phyloP scores from a whole-genome alignment of 2,329 filamentous ascomycete species.

The Neoarthrinium moseri region DNA sequence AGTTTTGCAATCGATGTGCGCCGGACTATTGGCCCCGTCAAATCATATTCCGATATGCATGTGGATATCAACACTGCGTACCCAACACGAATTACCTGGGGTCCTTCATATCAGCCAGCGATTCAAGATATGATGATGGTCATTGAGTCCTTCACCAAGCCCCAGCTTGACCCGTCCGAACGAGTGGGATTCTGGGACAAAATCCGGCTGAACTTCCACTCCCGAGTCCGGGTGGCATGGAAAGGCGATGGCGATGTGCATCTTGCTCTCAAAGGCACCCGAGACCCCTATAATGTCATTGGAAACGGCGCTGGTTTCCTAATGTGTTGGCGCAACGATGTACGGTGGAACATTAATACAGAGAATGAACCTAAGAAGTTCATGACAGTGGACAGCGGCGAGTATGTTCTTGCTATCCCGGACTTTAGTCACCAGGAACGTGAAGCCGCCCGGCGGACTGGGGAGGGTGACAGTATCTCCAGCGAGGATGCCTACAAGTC shows the following conservation, averaged over 20 bases:
- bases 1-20: slow-evolving; percentile 83
- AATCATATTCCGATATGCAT: slow-evolving; percentile 90
- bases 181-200: slow-evolving; percentile 98
- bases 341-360: slow-evolving; percentile 80
- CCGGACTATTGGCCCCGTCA: slow-evolving; percentile 89
- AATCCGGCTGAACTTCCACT: slow-evolving; percentile 91
- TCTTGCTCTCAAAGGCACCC: slow-evolving; percentile 83
- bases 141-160: slow-evolving; percentile 95
- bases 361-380: slow-evolving; percentile 88
- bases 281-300: slow-evolving; percentile 91
- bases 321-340: slow-evolving; percentile 98
- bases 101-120: slow-evolving; percentile 93
- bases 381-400: slow-evolving; percentile 93
- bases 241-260: slow-evolving; percentile 95
- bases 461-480: slow-evolving; percentile 58
- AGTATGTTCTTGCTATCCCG: slow-evolving; percentile 91
- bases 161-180: slow-evolving; percentile 89
- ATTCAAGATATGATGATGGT: slow-evolving; percentile 99
- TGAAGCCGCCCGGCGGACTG: slow-evolving; percentile 51
- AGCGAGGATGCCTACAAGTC: slow-evolving; percentile 66
- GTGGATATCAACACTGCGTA: slow-evolving; percentile 91
- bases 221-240: slow-evolving; percentile 85
- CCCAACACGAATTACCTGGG: slow-evolving; percentile 94
- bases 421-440: slow-evolving; percentile 89
- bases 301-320: slow-evolving; percentile 92